These are phyloP conservation scores for Candida xiaguanensis DNA, from an alignment of 805 yeast genomes.

Conservation along the genomic window DNA sequence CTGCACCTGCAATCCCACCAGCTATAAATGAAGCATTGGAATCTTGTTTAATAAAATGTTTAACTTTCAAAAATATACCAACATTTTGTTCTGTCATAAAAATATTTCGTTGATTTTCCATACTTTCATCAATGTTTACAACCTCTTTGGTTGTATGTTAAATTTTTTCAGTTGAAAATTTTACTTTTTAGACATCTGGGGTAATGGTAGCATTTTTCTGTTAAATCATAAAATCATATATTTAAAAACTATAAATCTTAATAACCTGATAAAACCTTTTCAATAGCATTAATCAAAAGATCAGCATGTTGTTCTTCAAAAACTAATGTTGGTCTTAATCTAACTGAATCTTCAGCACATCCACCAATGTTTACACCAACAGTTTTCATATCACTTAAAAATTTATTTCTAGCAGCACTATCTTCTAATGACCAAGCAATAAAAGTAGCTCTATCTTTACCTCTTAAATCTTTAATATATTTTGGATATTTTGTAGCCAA, in stretches of 20 bases:
- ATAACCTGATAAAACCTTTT: constrained; percentile 34
- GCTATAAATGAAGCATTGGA: constrained; percentile 61
- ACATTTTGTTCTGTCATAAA: not conserved
- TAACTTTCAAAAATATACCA: constrained; percentile 10
- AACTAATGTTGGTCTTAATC: constrained; percentile 76
- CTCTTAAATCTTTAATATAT: constrained; percentile 57
- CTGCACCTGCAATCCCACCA: constrained; percentile 77
- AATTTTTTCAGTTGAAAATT: not conserved
- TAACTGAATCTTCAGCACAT: constrained; percentile 73
- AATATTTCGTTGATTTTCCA: not conserved
- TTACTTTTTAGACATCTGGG: not conserved
- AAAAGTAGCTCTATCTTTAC: constrained; percentile 71
- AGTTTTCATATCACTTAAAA: constrained; percentile 55
- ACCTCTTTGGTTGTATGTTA: constrained; percentile 2
- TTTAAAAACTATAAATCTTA: constrained; percentile 9
- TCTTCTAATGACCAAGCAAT: constrained; percentile 73
- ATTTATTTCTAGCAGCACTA: constrained; percentile 54
- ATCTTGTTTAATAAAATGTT: constrained; percentile 37
- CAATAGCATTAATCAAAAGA: constrained; percentile 46
- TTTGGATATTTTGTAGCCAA: constrained; percentile 55
- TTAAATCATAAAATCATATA: not conserved
- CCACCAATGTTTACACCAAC: constrained; percentile 81
- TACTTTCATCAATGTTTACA: not conserved
- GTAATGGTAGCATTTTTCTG: not conserved
- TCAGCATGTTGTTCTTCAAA: constrained; percentile 82